These are phyloP conservation scores for Cystobasidium pallidum DNA, from an alignment of 1,284 basidiomycete species.

Conservation along the genomic window DNA sequence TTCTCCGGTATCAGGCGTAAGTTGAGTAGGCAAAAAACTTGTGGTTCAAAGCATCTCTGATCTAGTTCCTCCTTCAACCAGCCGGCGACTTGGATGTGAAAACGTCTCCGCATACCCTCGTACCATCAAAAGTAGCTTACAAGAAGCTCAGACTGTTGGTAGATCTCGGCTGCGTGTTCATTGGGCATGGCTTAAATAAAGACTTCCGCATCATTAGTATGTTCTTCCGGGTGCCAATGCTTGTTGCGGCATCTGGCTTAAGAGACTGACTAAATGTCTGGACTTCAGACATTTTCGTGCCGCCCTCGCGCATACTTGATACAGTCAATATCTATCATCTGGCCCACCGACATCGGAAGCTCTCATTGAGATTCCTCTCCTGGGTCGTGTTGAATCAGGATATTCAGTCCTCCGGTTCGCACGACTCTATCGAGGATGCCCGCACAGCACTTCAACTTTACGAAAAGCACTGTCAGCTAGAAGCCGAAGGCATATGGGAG, in stretches of 20 bases:
- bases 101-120: conserved; percentile 81
- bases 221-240: conserved; percentile 57
- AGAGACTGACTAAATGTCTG: background rate
- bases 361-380: conserved; percentile 89
- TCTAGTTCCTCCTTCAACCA: conserved; percentile 55
- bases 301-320: conserved; percentile 91
- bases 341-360: conserved; percentile 75
- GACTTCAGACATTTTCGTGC: conserved; percentile 84
- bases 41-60: background rate
- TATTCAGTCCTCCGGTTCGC: conserved; percentile 83
- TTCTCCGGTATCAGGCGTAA: conserved; percentile 91
- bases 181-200: conserved; percentile 98
- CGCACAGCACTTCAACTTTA: conserved; percentile 84
- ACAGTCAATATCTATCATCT: conserved; percentile 94
- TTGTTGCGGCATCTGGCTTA: no score
- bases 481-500: conserved; percentile 77
- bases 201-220: conserved; percentile 97
- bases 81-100: conserved; percentile 89
- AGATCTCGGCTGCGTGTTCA: conserved; percentile 93
- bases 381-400: conserved; percentile 89
- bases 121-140: conserved; percentile 93
- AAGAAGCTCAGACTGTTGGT: conserved; percentile 95
- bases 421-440: conserved; percentile 93
- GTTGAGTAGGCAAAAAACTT: conserved; percentile 52
- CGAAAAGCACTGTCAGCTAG: conserved; percentile 75